Base-by-base conservation (phyloP, 208 protist genomes). In the Crithidia expoeki region DNA sequence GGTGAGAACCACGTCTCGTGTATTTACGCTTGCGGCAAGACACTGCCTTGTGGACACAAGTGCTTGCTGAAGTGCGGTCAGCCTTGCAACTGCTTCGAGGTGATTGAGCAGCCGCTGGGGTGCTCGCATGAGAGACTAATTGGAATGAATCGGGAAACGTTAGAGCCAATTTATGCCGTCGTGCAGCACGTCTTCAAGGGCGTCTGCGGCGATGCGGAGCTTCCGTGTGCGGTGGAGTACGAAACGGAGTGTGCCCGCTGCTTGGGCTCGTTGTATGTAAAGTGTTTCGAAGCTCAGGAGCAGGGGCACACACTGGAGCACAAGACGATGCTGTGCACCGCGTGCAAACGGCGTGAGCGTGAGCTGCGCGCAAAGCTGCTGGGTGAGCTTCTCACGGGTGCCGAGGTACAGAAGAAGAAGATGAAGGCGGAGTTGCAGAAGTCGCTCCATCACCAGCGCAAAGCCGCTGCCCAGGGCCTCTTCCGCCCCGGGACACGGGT, bases 171-270 rank as follows among this genome's bases (percentile, higher is more conserved):
- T 51, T 94, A 93, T 69, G 79, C 66, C 11, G 72, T 68, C 2
- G 89, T 94, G 44, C 81, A 80, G 11, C 92, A 96, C 73, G 70
- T 90, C 47, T 96, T 92, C 73, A 82, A 81, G 21, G 92, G 92
- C 19, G 82, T 89, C 28, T 96, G 92, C 67, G 74, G 67, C n/a
- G 87, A 93, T 72, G 63, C 68, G 0, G 47, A 63, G 12, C 65
- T 91, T 46, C 92, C 92, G 27, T 96, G 92, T 56, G 74, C 74
- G 32, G 89, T 94, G 46, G 74, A 85, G 74, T 94, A 87, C 84
- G 52, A 79, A 9, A 89, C 89, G 4, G 85, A 94, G 64, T 96
- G 92, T 63, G 83, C 79, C 36, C 80, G 83, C 5, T 96, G 92
- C 71, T 64, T 91, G 0, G 92, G 89, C 4, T 21, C 70, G 21